Conservation (phyloP, 768 basidiomycete genomes). For the Suillus brevipes region DNA sequence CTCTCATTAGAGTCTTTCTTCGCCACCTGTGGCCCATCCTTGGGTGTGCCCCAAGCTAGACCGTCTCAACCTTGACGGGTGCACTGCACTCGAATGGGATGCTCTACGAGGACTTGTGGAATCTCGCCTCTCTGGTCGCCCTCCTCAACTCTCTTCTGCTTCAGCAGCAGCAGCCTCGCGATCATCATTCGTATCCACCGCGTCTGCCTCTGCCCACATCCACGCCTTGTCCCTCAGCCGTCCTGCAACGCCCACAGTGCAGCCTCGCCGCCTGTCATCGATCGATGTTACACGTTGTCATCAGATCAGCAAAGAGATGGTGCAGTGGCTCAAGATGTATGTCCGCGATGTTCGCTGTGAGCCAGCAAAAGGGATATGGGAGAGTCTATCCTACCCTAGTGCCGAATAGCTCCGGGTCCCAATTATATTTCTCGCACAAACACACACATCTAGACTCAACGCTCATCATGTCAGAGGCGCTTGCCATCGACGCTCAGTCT, state of each 20-base stretch:
- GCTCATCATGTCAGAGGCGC: conserved; percentile 29
- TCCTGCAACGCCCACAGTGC: conserved; percentile 36
- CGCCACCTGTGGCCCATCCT: conserved; percentile 53
- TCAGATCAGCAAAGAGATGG: conserved; percentile 84
- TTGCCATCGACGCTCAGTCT: conserved; percentile 32
- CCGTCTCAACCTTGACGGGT: conserved; percentile 66
- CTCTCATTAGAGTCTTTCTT: conserved; percentile 55
- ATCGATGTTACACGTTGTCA: conserved; percentile 78
- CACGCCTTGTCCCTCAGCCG: conserved; percentile 45
- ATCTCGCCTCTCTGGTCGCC: conserved; percentile 52
- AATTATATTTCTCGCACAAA: background rate
- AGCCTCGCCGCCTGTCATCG: conserved; percentile 50
- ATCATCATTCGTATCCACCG: conserved; percentile 46
- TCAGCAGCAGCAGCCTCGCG: conserved; percentile 35
- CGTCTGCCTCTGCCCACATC: conserved; percentile 51
- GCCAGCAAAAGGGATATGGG: conserved; percentile 67
- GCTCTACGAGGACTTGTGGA: conserved; percentile 74
- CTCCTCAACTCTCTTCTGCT: conserved; percentile 42
- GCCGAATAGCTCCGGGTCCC: background rate
- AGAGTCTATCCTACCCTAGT: conserved; percentile 46
- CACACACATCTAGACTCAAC: conserved; percentile 15
- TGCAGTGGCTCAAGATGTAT: conserved; percentile 85
- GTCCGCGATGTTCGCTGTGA: conserved; percentile 78
- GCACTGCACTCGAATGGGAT: conserved; percentile 78
- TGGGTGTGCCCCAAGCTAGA: conserved; percentile 78